Conservation (phyloP, 768 basidiomycete genomes). For the Xanthoconium purpureum region DNA sequence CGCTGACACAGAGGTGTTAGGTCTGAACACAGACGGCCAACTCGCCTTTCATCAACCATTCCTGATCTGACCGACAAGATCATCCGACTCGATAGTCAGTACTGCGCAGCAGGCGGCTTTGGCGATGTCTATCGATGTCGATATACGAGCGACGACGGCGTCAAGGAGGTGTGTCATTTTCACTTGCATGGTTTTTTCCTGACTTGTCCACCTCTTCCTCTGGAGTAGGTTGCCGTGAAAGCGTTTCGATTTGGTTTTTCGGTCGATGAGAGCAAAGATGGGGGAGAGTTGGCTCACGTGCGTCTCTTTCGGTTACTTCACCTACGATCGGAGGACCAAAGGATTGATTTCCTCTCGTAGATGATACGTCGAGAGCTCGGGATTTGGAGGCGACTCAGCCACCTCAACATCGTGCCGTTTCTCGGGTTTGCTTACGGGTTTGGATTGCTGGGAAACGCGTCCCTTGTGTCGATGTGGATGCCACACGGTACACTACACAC, state of each 20-base stretch:
- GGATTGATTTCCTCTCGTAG: neutral
- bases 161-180: neutral
- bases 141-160: neutral
- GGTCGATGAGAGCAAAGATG: neutral
- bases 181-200: neutral
- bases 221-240: constrained; percentile 3
- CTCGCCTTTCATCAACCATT: neutral
- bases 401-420: constrained; percentile 3
- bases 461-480: constrained; percentile 8
- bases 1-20: neutral
- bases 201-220: neutral
- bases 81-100: neutral
- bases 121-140: neutral
- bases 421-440: neutral
- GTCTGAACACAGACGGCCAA: neutral
- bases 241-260: constrained; percentile 5
- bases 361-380: constrained; percentile 3
- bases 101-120: neutral
- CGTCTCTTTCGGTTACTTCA: neutral
- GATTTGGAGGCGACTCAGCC: neutral
- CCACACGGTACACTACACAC: neutral
- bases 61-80: constrained; percentile 1
- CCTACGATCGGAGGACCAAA: neutral
- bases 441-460: neutral
- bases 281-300: neutral